phyloP scores from a whole-genome alignment of 2,329 filamentous ascomycete genomes.

The Aspergillus sp. region DNA sequence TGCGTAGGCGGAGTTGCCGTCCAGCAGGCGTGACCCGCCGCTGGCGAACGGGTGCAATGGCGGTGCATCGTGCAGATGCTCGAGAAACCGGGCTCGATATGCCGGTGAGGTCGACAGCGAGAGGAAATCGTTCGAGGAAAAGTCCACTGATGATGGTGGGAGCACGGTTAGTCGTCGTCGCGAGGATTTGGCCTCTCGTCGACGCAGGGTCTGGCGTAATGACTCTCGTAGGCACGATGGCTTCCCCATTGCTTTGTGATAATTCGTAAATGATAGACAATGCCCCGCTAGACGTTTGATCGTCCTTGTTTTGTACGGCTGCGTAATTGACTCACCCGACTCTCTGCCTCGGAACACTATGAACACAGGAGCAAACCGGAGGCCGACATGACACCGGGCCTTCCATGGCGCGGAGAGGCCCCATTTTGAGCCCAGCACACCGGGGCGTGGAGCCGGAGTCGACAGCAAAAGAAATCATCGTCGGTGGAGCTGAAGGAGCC shows the following conservation, averaged over 20 bases:
- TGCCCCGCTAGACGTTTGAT: no score
- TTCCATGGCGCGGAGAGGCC: no score
- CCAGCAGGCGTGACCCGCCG: conserved; percentile 61
- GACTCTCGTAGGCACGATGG: conserved; percentile 25
- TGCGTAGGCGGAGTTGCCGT: conserved; percentile 62
- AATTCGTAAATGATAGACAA: no score
- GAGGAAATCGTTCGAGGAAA: conserved; percentile 66
- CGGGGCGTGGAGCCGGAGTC: no score
- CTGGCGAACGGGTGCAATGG: conserved; percentile 49
- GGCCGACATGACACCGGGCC: no score
- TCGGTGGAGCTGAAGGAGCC: not conserved
- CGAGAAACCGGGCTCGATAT: conserved; percentile 49
- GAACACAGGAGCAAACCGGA: no score
- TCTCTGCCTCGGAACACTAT: no score
- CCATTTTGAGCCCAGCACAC: no score
- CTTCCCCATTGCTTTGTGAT: not conserved
- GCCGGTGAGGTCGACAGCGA: conserved; percentile 51
- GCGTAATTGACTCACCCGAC: no score
- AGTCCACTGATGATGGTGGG: conserved; percentile 49
- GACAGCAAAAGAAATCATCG: not conserved
- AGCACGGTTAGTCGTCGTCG: conserved; percentile 49
- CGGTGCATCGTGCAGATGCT: conserved; percentile 41
- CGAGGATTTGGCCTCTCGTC: conserved; percentile 42
- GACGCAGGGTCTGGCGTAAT: conserved; percentile 32
- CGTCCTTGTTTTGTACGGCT: no score